Percentiles rank a stretch among this genome's conserved stretches.
These are phyloP conservation scores for Bauhinia variegata DNA, from an alignment of 306 rosid genomes.

Conservation along the genomic window DNA sequence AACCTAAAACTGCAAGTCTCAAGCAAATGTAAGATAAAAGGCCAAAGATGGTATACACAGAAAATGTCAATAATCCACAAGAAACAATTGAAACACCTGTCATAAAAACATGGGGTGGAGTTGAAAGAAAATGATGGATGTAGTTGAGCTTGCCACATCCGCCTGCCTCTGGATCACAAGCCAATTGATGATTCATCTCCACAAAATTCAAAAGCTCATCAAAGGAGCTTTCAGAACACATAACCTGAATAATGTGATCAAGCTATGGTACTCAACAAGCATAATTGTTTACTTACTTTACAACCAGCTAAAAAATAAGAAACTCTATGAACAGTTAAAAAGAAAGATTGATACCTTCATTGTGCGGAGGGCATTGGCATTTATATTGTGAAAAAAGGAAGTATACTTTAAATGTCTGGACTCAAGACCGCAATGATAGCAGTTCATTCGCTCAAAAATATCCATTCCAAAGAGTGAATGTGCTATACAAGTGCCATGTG, in stretches of 20 bases:
- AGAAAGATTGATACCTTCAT: conserved; percentile 65
- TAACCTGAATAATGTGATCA: conserved; percentile 53
- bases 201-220: conserved; percentile 81
- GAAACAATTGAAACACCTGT: conserved; percentile 62
- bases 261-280: conserved; percentile 36
- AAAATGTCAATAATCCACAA: conserved; percentile 10
- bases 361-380: conserved; percentile 90
- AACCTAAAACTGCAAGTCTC: conserved; percentile 78
- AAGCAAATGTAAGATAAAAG: conserved; percentile 33
- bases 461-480: conserved; percentile 92
- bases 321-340: conserved; percentile 4
- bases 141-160: conserved; percentile 93
- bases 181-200: conserved; percentile 88
- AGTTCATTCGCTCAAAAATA: conserved; percentile 89
- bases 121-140: conserved; percentile 86
- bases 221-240: conserved; percentile 69
- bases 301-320: conserved; percentile 29
- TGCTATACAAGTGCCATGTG: conserved; percentile 72
- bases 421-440: conserved; percentile 76
- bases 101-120: conserved; percentile 87
- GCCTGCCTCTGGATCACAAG: conserved; percentile 80
- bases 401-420: conserved; percentile 90
- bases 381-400: conserved; percentile 91
- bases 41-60: conserved; percentile 2
- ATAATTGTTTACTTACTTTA: conserved; percentile 23